Evolutionary conservation across 2,329 filamentous ascomycete species (phyloP).

Genomic region (Fusarium clavum): DNA sequence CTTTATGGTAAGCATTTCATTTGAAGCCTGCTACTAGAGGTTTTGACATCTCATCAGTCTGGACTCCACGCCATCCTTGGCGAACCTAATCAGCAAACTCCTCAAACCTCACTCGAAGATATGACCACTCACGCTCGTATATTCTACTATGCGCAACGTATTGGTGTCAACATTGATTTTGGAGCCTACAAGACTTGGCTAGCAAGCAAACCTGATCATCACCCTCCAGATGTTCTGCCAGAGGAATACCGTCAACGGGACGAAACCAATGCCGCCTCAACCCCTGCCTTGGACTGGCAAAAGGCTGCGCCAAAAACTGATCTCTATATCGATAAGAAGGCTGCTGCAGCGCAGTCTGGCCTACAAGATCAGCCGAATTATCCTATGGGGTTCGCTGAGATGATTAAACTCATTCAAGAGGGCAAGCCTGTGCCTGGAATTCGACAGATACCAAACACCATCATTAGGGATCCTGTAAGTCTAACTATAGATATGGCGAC

Average conservation of each 20-base stretch:
- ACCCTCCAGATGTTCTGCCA: constrained; percentile 53
- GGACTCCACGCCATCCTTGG: constrained; percentile 75
- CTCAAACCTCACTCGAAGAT: constrained; percentile 63
- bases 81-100: constrained; percentile 56
- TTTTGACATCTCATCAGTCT: constrained; percentile 52
- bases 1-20: constrained; percentile 66
- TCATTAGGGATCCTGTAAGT: constrained; percentile 76
- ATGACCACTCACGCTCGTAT: constrained; percentile 74
- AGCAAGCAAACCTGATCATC: constrained; percentile 49
- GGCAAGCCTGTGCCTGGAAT: constrained; percentile 89
- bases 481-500: background rate
- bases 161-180: constrained; percentile 70
- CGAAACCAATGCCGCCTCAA: constrained; percentile 18
- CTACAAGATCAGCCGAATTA: constrained; percentile 72
- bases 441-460: constrained; percentile 83
- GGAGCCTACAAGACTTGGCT: constrained; percentile 75
- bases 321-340: constrained; percentile 58
- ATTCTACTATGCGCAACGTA: constrained; percentile 71
- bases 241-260: constrained; percentile 46
- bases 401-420: constrained; percentile 85
- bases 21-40: background rate
- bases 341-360: constrained; percentile 34
- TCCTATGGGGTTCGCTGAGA: constrained; percentile 84
- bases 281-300: constrained; percentile 58
- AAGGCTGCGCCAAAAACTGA: constrained; percentile 61